Evolutionary conservation across 257 asterid genomes (phyloP), one percentile per base, ranked within the genome.

Genomic region (Gardenia jasminoides): DNA sequence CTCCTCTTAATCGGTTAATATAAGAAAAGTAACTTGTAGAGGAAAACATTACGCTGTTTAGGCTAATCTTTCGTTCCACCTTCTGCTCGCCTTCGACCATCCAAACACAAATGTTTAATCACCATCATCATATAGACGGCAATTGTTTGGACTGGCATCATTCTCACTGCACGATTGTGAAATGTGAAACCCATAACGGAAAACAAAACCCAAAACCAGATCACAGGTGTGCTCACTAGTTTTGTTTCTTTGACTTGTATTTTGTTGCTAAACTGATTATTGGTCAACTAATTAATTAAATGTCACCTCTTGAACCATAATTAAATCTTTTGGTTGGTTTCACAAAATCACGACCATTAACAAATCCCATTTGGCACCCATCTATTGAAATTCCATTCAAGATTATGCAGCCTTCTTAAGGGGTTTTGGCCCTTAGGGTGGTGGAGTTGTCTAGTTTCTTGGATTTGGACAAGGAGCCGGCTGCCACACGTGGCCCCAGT

Each of bases 401-500:
- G 13, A 3, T 11, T 26, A 70, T 44, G 19, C 16, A 1, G 6
- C 4, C 31, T 46, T 26, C 24, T 70, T 43, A 0, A 39, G 56
- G 58, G 50, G 44, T 16, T 16, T 3, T 1, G 26, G 9, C 16
- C 15, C 16, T 66, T 6, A 4, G 36, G 74, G 46, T 1, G 52
- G 74, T 19, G 39, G n/a, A 28, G 10, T 39, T 54, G 81, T 44
- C 76, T 12, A 46, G 50, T 11, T 50, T 61, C 56, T 44, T 71
- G 78, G 43, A 61, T 61, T 78, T 78, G 73, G 78, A 64, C 82
- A 36, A 31, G 70, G 12, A 20, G 82, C 68, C 82, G 74, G 74
- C 78, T 64, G 56, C 82, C 78, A 50, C 82, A 79, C 82, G 78
- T 72, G 82, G 67, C 67, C 72, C 48, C 44, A 17, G 59, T 36